These are phyloP conservation scores for Dictyostelium capitatum DNA, from an alignment of 78 protist genomes.

Conservation along the genomic window DNA sequence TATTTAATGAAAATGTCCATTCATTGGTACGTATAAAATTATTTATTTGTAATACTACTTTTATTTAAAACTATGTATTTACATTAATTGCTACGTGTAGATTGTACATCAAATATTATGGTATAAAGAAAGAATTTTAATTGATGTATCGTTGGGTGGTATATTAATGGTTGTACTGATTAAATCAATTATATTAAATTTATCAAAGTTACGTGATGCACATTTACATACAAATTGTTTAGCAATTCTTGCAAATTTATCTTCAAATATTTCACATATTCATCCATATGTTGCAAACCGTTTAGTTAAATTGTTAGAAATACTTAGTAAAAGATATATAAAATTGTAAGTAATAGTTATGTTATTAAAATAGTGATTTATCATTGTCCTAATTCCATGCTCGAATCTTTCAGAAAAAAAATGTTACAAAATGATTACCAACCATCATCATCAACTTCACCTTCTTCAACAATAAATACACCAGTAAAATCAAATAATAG, in stretches of 20 bases:
- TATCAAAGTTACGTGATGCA: slow-evolving; percentile 71
- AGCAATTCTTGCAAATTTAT: slow-evolving; percentile 82
- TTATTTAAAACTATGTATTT: not conserved
- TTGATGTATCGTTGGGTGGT: slow-evolving; percentile 79
- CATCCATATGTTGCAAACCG: slow-evolving; percentile 80
- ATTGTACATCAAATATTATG: slow-evolving; percentile 69
- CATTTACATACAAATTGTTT: slow-evolving; percentile 85
- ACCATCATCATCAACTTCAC: not conserved
- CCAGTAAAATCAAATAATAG: not conserved
- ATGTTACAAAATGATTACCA: not conserved
- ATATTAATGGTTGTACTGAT: slow-evolving; percentile 78
- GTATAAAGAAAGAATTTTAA: slow-evolving; percentile 78
- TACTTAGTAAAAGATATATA: slow-evolving; percentile 65
- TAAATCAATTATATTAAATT: slow-evolving; percentile 65
- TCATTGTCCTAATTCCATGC: not conserved
- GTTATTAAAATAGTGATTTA: no score
- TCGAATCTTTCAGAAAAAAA: not conserved
- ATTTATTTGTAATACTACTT: not conserved
- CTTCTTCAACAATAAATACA: no score
- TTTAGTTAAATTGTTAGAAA: slow-evolving; percentile 79
- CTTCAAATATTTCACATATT: slow-evolving; percentile 76
- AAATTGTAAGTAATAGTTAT: slow-evolving; percentile 36
- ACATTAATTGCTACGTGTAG: slow-evolving; percentile 26
- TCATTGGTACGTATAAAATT: slow-evolving; percentile 38
- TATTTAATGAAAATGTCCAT: slow-evolving; percentile 80